These are phyloP conservation scores for Aspergillus cavernicola DNA, from an alignment of 495 filamentous ascomycete genomes.

Conservation along the genomic window DNA sequence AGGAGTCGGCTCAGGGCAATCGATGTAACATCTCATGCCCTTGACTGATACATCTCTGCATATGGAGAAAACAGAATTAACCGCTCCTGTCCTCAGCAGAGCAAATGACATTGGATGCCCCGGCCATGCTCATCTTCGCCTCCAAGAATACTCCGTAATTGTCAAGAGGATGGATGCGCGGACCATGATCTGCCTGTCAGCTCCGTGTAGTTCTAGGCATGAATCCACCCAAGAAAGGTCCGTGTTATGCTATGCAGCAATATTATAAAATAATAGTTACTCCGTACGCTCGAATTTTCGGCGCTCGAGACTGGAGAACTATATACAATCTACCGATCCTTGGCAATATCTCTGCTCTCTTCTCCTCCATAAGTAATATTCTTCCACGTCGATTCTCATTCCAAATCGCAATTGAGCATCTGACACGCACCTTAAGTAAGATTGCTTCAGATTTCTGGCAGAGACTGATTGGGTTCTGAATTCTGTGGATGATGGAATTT, in stretches of 20 bases:
- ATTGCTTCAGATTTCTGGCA: not conserved
- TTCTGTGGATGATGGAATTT: conserved; percentile 13
- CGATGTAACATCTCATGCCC: not conserved
- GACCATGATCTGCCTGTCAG: conserved; percentile 15
- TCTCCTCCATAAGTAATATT: not conserved
- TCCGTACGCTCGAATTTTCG: not conserved
- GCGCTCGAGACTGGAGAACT: not conserved
- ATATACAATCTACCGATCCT: conserved; percentile 5
- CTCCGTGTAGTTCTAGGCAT: conserved; percentile 15
- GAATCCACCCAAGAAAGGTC: conserved; percentile 9
- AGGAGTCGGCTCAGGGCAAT: not conserved
- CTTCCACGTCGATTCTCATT: not conserved
- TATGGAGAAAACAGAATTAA: too few relatives aligned
- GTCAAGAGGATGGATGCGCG: not conserved
- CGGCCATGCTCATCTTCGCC: not conserved
- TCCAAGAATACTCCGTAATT: conserved; percentile 1
- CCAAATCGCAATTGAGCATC: not conserved
- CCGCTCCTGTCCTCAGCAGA: not conserved
- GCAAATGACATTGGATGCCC: not conserved
- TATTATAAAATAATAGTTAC: too few relatives aligned
- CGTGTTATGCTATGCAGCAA: not conserved
- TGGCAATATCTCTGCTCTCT: not conserved
- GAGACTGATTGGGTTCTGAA: not conserved
- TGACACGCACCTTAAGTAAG: not conserved
- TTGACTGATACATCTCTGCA: not conserved